A percentile compares a stretch with the other conserved stretches of the same genome.
Conservation (phyloP, 2,329 filamentous ascomycete genomes). For the Colletotrichum lindemuthianum region DNA sequence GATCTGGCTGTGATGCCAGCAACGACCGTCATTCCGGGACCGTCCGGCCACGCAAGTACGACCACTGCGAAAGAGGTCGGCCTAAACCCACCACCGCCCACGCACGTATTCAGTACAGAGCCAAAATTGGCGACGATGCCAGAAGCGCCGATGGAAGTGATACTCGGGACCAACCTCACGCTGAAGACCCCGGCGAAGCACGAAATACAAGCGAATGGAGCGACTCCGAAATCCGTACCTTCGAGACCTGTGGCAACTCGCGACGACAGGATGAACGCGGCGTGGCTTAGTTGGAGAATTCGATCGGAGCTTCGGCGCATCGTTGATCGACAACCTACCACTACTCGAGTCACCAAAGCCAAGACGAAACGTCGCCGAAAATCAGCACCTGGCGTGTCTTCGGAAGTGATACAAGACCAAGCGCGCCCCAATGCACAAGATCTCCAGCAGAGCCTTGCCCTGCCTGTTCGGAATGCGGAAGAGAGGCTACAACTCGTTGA, state of each 20-base stretch:
- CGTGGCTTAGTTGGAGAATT: slow-evolving; percentile 57
- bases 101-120: no score
- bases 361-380: slow-evolving; percentile 50
- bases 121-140: no score
- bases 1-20: no score
- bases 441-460: no score
- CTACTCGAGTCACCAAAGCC: slow-evolving; percentile 6
- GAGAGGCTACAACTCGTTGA: no score
- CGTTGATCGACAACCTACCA: slow-evolving; percentile 38
- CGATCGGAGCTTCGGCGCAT: slow-evolving; percentile 50
- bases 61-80: no score
- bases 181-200: neutral
- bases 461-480: no score
- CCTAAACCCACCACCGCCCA: no score
- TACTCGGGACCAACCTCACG: neutral
- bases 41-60: no score
- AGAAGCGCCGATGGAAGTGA: no score
- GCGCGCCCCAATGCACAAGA: neutral
- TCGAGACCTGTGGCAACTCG: slow-evolving; percentile 54
- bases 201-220: neutral
- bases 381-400: slow-evolving; percentile 50
- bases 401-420: neutral
- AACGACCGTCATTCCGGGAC: no score
- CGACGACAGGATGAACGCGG: slow-evolving; percentile 57
- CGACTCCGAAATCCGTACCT: slow-evolving; percentile 39